Percentiles rank a stretch among this genome's conserved stretches.
phyloP scores from a whole-genome alignment of 345 rosid genomes.

The Pelargonium nanum region DNA sequence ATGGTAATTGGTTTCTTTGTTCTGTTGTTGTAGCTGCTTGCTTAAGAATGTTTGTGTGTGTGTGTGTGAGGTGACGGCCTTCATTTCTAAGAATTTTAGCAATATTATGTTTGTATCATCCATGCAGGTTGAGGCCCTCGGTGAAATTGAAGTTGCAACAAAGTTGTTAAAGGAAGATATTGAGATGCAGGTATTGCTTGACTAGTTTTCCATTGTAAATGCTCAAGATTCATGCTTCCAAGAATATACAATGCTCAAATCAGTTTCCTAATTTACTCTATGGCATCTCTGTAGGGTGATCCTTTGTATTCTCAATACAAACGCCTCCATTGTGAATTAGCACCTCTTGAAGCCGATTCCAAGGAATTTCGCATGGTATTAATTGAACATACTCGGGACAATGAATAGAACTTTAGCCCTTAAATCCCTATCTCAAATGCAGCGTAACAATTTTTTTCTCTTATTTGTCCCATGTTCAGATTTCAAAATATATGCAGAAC shows the following conservation, averaged over 20 bases:
- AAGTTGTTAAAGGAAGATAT: constrained; percentile 51
- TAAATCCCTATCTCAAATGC: not conserved
- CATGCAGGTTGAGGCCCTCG: constrained; percentile 76
- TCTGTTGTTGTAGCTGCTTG: not conserved
- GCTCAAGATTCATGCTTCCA: not conserved
- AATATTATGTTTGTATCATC: not conserved
- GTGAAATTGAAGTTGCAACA: constrained; percentile 78
- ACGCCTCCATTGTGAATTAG: constrained; percentile 58
- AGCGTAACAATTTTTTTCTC: not conserved
- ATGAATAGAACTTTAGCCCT: not conserved
- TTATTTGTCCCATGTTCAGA: constrained; percentile 26
- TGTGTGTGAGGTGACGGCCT: not conserved
- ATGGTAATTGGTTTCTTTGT: constrained; percentile 41
- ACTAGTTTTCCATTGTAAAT: not conserved
- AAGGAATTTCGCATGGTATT: constrained; percentile 60
- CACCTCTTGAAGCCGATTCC: constrained; percentile 50
- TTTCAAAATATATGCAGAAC: constrained; percentile 59
- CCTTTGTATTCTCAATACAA: constrained; percentile 54
- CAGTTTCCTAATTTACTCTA: not conserved
- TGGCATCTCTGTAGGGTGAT: constrained; percentile 41
- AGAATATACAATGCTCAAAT: not conserved
- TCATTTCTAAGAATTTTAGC: not conserved
- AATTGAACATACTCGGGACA: not conserved
- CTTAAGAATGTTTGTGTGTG: not conserved
- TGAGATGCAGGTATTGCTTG: constrained; percentile 37